phyloP scores from a whole-genome alignment of 768 basidiomycete genomes.

The Suillus subaureus region DNA sequence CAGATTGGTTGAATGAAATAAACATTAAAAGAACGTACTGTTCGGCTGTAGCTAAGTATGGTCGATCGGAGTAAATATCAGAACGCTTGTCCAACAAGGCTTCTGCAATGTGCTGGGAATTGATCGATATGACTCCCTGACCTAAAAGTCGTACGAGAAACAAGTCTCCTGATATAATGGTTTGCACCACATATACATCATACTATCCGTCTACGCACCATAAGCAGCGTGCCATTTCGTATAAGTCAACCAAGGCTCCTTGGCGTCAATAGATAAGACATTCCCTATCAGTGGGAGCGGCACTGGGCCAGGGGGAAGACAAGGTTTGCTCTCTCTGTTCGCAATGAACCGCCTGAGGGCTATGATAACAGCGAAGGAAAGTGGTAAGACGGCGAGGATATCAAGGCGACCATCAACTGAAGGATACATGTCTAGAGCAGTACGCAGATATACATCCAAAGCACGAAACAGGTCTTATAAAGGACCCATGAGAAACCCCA shows the following conservation, averaged over 20 bases:
- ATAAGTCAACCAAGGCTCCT: conserved; percentile 26
- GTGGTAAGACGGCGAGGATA: neutral
- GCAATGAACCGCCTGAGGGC: neutral
- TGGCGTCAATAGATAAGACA: conserved; percentile 41
- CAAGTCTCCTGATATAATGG: neutral
- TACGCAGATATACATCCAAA: neutral
- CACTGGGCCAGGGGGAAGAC: conserved; percentile 50
- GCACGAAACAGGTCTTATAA: neutral
- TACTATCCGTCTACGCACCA: conserved; percentile 1
- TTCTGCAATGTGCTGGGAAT: conserved; percentile 9
- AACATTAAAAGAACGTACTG: neutral
- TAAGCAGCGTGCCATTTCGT: neutral
- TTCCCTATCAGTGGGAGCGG: conserved; percentile 49
- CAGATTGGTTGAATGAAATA: neutral
- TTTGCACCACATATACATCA: neutral
- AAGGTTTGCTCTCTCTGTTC: neutral
- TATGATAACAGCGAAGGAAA: neutral
- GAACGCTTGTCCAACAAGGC: conserved; percentile 13
- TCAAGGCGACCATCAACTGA: neutral
- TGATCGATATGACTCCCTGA: neutral
- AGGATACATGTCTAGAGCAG: neutral
- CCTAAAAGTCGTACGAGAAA: neutral
- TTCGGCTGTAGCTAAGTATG: conserved; percentile 3
- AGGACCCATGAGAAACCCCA: neutral
- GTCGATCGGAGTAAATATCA: conserved; percentile 11